These are phyloP conservation scores for Eucalyptus paniculata DNA, from an alignment of 345 rosid genomes.

Conservation along the genomic window DNA sequence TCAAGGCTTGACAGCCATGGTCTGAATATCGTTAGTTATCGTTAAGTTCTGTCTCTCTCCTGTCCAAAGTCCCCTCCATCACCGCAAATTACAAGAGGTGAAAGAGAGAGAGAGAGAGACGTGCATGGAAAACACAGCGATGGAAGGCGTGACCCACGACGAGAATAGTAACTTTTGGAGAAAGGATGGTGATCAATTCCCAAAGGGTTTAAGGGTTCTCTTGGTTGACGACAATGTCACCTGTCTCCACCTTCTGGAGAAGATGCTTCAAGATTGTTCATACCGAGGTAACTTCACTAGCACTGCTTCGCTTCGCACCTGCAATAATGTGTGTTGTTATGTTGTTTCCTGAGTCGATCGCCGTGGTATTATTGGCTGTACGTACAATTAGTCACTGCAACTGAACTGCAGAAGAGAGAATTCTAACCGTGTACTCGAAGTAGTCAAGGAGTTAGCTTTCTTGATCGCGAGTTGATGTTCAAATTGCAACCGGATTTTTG, in stretches of 20 bases:
- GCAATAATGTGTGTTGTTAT: neutral
- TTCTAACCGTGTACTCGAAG: neutral
- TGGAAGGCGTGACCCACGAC: neutral
- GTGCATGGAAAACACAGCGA: neutral
- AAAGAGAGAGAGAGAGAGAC: neutral
- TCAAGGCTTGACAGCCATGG: neutral
- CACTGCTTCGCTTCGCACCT: neutral
- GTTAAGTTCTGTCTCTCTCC: neutral
- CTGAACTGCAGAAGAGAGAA: neutral
- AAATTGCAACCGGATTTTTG: slow-evolving; percentile 46
- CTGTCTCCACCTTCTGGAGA: neutral
- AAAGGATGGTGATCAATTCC: neutral
- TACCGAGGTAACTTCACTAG: neutral
- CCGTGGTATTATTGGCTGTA: neutral
- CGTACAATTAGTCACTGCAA: neutral
- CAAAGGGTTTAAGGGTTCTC: neutral
- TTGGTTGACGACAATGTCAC: neutral
- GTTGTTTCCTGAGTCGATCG: neutral
- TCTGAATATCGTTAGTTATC: too few relatives aligned
- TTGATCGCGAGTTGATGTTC: neutral
- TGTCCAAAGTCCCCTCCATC: neutral
- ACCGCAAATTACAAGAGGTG: neutral
- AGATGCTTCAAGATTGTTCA: neutral
- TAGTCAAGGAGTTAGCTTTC: neutral
- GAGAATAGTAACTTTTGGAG: neutral